Conservation (phyloP, 1,284 basidiomycete species). For the Apiotrichum brassicae region DNA sequence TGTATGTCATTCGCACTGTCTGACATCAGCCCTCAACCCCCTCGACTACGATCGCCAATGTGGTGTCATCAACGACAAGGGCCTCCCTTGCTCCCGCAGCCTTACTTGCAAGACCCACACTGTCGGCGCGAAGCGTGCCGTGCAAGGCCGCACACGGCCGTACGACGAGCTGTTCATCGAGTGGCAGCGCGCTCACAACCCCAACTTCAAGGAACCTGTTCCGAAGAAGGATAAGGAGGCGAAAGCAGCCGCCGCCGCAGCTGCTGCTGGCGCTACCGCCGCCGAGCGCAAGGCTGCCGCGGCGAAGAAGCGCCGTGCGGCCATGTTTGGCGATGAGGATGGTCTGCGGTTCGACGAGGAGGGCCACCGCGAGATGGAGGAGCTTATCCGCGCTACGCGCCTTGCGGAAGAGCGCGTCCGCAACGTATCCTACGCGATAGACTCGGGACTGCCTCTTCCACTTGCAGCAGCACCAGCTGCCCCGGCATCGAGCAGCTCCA, state of each 20-base stretch:
- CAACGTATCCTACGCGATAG: constrained; percentile 1
- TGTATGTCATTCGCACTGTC: neutral
- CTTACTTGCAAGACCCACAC: constrained; percentile 97
- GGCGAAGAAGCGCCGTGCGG: constrained; percentile 48
- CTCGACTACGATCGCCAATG: constrained; percentile 90
- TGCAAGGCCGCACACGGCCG: constrained; percentile 72
- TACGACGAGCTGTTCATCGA: constrained; percentile 87
- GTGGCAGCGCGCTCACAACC: constrained; percentile 88
- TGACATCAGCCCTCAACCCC: constrained; percentile 51
- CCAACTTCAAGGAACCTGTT: constrained; percentile 87
- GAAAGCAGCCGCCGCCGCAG: constrained; percentile 8
- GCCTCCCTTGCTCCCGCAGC: constrained; percentile 86
- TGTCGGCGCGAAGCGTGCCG: constrained; percentile 92
- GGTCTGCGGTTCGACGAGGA: constrained; percentile 67
- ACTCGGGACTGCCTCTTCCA: neutral
- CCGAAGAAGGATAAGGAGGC: constrained; percentile 49
- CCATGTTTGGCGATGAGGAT: constrained; percentile 30
- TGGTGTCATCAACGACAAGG: constrained; percentile 96
- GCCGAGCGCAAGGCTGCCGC: constrained; percentile 46
- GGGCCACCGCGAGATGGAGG: constrained; percentile 64
- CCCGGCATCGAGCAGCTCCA: no score
- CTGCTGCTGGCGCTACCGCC: constrained; percentile 1
- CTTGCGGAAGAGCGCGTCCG: constrained; percentile 51
- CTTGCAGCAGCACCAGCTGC: neutral
- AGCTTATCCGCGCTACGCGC: constrained; percentile 54